Conservation (phyloP, 805 yeast species). For the Brettanomyces custersianus region DNA sequence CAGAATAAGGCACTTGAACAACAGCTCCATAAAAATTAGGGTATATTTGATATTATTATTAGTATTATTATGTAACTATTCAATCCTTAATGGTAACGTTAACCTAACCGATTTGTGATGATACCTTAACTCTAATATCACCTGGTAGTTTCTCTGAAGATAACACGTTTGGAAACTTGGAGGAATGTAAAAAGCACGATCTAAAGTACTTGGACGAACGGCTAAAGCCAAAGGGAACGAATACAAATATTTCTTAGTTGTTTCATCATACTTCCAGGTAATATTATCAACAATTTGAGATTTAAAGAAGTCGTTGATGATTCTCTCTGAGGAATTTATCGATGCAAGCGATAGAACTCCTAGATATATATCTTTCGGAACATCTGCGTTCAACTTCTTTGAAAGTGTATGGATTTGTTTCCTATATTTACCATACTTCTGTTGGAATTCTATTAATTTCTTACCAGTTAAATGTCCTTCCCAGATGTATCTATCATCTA, state of each 20-base stretch:
- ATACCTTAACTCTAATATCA: slow-evolving; percentile 4
- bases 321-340: background rate
- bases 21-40: slow-evolving; percentile 1
- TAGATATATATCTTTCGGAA: slow-evolving; percentile 7
- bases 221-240: slow-evolving; percentile 6
- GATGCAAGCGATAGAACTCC: slow-evolving; percentile 6
- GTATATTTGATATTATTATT: background rate
- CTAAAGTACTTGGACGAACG: slow-evolving; percentile 3
- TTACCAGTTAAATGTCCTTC: slow-evolving; percentile 4
- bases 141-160: slow-evolving; percentile 8
- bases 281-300: slow-evolving; percentile 3
- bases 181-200: slow-evolving; percentile 6
- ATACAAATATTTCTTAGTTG: slow-evolving; percentile 3
- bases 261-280: slow-evolving; percentile 7
- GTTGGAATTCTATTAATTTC: slow-evolving; percentile 3
- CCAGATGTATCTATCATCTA: slow-evolving; percentile 10
- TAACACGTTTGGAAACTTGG: slow-evolving; percentile 13
- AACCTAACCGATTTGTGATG: background rate
- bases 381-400: slow-evolving; percentile 8
- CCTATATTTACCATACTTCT: slow-evolving; percentile 8
- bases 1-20: slow-evolving; percentile 16
- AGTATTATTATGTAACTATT: background rate
- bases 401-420: slow-evolving; percentile 5
- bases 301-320: slow-evolving; percentile 8
- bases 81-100: slow-evolving; percentile 1